These are phyloP conservation scores for Linum usitatissimum DNA, from an alignment of 345 rosid genomes.

Conservation along the genomic window DNA sequence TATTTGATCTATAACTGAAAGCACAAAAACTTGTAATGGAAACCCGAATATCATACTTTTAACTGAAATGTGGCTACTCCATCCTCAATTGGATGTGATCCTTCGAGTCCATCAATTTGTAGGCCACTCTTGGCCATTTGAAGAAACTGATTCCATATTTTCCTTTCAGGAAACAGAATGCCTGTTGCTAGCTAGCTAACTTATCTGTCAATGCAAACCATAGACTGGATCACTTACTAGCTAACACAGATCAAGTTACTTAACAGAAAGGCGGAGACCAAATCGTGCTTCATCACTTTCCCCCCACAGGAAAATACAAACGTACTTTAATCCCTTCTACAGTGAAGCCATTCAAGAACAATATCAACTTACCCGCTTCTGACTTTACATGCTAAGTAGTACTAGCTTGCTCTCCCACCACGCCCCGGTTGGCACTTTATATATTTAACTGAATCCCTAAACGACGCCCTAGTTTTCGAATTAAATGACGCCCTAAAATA, in stretches of 20 bases:
- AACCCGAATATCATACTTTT: not conserved
- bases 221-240: slow-evolving; percentile 16
- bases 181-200: slow-evolving; percentile 2
- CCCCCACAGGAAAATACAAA: slow-evolving; percentile 29
- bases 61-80: not conserved
- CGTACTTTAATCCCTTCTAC: slow-evolving; percentile 31
- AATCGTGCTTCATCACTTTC: slow-evolving; percentile 26
- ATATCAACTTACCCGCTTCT: not conserved
- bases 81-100: slow-evolving; percentile 33
- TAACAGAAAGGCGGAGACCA: slow-evolving; percentile 26
- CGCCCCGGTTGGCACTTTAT: no score
- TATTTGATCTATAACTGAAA: slow-evolving; percentile 26
- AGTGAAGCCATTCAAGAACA: not conserved
- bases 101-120: slow-evolving; percentile 18
- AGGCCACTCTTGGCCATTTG: slow-evolving; percentile 14
- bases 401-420: no score
- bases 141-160: slow-evolving; percentile 2
- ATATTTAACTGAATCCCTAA: no score
- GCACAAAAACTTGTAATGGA: not conserved
- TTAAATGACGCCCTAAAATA: no score
- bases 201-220: not conserved
- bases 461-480: no score
- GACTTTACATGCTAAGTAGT: no score
- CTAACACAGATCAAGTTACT: slow-evolving; percentile 29
- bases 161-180: not conserved